Conservation (phyloP, 495 filamentous ascomycete genomes). For the Oidiodendron maius region DNA sequence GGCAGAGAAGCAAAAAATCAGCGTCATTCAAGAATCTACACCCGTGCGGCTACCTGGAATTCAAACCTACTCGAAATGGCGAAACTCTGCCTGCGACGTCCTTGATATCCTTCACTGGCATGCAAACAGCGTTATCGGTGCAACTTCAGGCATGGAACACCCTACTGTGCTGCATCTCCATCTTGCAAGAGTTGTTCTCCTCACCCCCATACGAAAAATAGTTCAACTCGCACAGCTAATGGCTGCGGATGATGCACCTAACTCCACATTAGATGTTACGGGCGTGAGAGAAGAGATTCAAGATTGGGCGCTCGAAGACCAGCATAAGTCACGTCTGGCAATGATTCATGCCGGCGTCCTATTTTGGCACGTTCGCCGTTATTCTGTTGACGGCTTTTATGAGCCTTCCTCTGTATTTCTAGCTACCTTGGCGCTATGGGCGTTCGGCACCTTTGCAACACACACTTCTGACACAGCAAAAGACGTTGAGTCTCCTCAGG, state of each 20-base stretch:
- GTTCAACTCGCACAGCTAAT: slow-evolving; percentile 15
- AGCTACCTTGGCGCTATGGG: slow-evolving; percentile 46
- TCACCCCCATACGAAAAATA: slow-evolving; percentile 25
- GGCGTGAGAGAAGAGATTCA: slow-evolving; percentile 28
- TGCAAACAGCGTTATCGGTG: slow-evolving; percentile 39
- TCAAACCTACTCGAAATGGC: slow-evolving; percentile 46
- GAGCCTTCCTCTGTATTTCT: slow-evolving; percentile 43
- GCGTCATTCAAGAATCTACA: slow-evolving; percentile 28
- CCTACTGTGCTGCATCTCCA: slow-evolving; percentile 49
- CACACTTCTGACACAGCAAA: slow-evolving; percentile 1
- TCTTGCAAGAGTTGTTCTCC: slow-evolving; percentile 33
- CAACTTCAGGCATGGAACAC: slow-evolving; percentile 41
- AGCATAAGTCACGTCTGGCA: slow-evolving; percentile 49
- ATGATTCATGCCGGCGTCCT: slow-evolving; percentile 47
- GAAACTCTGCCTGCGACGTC: slow-evolving; percentile 49
- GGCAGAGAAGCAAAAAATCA: slow-evolving; percentile 36
- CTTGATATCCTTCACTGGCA: slow-evolving; percentile 51
- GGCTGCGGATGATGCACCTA: background rate
- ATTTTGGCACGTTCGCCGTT: slow-evolving; percentile 44
- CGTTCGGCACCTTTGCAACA: slow-evolving; percentile 33
- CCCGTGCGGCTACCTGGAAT: slow-evolving; percentile 47
- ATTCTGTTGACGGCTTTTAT: slow-evolving; percentile 42
- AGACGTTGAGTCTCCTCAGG: slow-evolving; percentile 7
- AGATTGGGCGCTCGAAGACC: slow-evolving; percentile 45
- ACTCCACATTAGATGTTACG: background rate